A percentile compares a stretch with the other conserved stretches of the same genome.
Evolutionary conservation across 495 filamentous ascomycete genomes (phyloP).

Genomic region (Aspergillus baeticus): DNA sequence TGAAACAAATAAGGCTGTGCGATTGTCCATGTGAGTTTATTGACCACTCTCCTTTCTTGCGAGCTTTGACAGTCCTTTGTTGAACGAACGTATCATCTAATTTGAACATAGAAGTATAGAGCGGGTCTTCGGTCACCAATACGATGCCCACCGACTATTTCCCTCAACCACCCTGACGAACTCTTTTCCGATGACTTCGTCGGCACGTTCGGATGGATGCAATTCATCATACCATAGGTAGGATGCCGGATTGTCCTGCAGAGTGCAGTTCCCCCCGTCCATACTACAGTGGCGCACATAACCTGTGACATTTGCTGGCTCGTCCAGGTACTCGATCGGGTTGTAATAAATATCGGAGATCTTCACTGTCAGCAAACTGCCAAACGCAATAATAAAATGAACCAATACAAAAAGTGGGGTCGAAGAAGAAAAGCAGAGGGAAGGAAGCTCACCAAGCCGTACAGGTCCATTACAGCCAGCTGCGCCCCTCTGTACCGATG

Average conservation of each 20-base stretch:
- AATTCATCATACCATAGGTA: slow-evolving; percentile 62
- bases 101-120: no score
- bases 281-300: slow-evolving; percentile 53
- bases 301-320: slow-evolving; percentile 62
- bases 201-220: slow-evolving; percentile 62
- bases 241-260: slow-evolving; percentile 31
- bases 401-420: background rate
- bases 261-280: slow-evolving; percentile 30
- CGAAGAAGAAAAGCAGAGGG: background rate
- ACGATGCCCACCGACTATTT: slow-evolving; percentile 56
- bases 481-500: slow-evolving; percentile 58
- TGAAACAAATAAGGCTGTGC: background rate
- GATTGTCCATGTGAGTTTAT: background rate
- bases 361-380: slow-evolving; percentile 22
- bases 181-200: slow-evolving; percentile 52
- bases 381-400: background rate
- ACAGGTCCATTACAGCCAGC: slow-evolving; percentile 63
- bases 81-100: background rate
- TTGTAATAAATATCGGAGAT: slow-evolving; percentile 61
- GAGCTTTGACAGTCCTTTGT: no score
- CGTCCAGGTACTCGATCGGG: slow-evolving; percentile 54
- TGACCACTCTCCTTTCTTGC: background rate
- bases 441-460: slow-evolving; percentile 46
- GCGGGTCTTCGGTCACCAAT: slow-evolving; percentile 27
- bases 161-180: slow-evolving; percentile 61